These are phyloP conservation scores for Hippophae gyantsensis DNA, from an alignment of 306 rosid genomes.

Conservation along the genomic window DNA sequence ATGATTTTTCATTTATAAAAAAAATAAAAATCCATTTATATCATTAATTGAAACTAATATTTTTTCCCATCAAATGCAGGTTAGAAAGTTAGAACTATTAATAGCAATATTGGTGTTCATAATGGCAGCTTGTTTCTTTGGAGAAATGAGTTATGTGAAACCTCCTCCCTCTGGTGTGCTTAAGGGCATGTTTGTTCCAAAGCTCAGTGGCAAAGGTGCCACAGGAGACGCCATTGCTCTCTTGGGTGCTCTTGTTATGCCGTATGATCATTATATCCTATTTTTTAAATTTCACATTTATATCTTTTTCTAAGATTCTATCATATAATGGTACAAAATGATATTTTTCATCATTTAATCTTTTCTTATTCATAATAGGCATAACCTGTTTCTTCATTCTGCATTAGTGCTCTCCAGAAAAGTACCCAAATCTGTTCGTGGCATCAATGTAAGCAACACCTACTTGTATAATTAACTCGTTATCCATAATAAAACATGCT, in stretches of 20 bases:
- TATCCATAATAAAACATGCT: too few relatives aligned
- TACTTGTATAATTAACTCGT: background rate
- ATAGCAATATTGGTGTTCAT: slow-evolving; percentile 47
- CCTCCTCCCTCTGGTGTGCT: slow-evolving; percentile 42
- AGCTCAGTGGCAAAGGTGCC: slow-evolving; percentile 52
- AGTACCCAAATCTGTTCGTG: slow-evolving; percentile 54
- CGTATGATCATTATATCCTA: slow-evolving; percentile 29
- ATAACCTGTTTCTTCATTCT: slow-evolving; percentile 89
- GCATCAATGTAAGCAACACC: slow-evolving; percentile 53
- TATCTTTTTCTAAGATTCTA: background rate
- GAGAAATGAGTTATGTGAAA: slow-evolving; percentile 69
- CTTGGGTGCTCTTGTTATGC: slow-evolving; percentile 87
- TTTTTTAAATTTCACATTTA: background rate
- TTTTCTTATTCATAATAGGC: slow-evolving; percentile 31
- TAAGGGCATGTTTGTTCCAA: slow-evolving; percentile 60
- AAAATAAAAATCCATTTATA: too few relatives aligned
- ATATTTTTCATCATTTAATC: background rate
- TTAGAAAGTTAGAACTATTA: slow-evolving; percentile 63
- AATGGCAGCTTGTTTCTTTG: slow-evolving; percentile 88
- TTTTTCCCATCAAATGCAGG: slow-evolving; percentile 18
- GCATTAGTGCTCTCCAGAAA: slow-evolving; percentile 85
- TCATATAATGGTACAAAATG: background rate
- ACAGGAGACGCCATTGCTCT: slow-evolving; percentile 81
- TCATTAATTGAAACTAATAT: too few relatives aligned
- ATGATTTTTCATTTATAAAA: too few relatives aligned